Percentiles rank a stretch among this genome's conserved stretches.
These are phyloP conservation scores for Talaromyces borbonicus DNA, from an alignment of 495 filamentous ascomycete species.

Conservation along the genomic window DNA sequence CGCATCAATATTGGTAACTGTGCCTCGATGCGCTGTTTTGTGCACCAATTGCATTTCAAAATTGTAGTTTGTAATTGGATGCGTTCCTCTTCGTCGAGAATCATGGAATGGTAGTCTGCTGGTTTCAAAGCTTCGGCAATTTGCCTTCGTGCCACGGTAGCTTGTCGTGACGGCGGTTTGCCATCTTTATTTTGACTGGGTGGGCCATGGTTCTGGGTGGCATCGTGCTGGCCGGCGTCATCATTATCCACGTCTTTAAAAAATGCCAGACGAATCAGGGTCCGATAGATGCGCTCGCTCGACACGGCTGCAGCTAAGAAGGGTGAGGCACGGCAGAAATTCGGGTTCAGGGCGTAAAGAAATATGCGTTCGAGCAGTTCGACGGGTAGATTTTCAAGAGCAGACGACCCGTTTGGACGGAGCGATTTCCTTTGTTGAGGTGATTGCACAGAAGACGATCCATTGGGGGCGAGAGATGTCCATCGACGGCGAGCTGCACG, in stretches of 20 bases:
- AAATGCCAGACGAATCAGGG: conserved; percentile 31
- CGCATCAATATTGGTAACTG: conserved; percentile 26
- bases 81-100: conserved; percentile 15
- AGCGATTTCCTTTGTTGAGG: background rate
- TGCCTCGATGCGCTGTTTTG: conserved; percentile 18
- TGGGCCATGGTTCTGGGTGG: too few relatives aligned
- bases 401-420: conserved; percentile 13
- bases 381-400: conserved; percentile 40
- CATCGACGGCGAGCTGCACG: conserved; percentile 2
- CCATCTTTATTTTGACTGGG: background rate
- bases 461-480: background rate
- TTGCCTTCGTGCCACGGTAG: background rate
- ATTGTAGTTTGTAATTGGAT: conserved; percentile 21
- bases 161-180: background rate
- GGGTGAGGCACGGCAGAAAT: conserved; percentile 35
- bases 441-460: background rate
- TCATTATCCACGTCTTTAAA: conserved; percentile 23
- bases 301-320: conserved; percentile 28
- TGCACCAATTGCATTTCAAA: conserved; percentile 31
- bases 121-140: conserved; percentile 24
- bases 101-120: conserved; percentile 18
- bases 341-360: conserved; percentile 37
- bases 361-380: conserved; percentile 48
- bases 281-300: conserved; percentile 30
- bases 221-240: too few relatives aligned